Evolutionary conservation across 164 flowering plant species (phyloP).

Genomic region (Aristolochia californica): DNA sequence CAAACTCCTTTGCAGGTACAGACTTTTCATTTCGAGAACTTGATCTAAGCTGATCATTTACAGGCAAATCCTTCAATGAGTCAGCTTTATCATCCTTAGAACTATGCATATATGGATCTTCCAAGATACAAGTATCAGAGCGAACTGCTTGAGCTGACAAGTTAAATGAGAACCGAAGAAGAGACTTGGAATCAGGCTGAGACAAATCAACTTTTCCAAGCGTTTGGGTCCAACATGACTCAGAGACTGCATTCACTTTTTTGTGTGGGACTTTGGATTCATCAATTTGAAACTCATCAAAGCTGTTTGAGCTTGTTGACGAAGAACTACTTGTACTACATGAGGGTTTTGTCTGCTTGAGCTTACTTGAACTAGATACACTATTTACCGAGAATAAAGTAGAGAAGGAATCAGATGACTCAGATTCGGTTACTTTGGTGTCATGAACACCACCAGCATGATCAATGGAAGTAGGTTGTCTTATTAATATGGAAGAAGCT

Average conservation of each 20-base stretch:
- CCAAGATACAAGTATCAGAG: constrained; percentile 2
- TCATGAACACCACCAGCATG: constrained; percentile 6
- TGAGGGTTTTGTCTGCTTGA: constrained; percentile 13
- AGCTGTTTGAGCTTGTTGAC: constrained; percentile 6
- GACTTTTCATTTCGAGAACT: constrained; percentile 8
- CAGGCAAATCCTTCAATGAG: neutral
- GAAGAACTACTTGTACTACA: constrained; percentile 13
- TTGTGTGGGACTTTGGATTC: no score
- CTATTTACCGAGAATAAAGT: constrained; percentile 21
- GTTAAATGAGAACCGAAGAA: constrained; percentile 20
- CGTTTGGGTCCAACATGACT: no score
- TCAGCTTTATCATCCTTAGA: neutral
- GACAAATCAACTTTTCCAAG: neutral
- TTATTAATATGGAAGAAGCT: constrained; percentile 16
- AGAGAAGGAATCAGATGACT: constrained; percentile 16
- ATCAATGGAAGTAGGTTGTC: constrained; percentile 12
- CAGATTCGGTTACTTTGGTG: constrained; percentile 1
- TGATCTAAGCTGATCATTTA: constrained; percentile 6
- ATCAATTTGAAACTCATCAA: constrained; percentile 12
- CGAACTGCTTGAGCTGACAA: constrained; percentile 16
- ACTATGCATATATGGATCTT: neutral
- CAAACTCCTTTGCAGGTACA: neutral
- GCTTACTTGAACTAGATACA: constrained; percentile 15
- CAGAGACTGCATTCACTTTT: no score
- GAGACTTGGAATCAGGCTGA: constrained; percentile 20